A percentile compares a stretch with the other conserved stretches of the same genome.
Evolutionary conservation across 2,329 filamentous ascomycete genomes (phyloP).

Genomic region (Remersonia thermophila): DNA sequence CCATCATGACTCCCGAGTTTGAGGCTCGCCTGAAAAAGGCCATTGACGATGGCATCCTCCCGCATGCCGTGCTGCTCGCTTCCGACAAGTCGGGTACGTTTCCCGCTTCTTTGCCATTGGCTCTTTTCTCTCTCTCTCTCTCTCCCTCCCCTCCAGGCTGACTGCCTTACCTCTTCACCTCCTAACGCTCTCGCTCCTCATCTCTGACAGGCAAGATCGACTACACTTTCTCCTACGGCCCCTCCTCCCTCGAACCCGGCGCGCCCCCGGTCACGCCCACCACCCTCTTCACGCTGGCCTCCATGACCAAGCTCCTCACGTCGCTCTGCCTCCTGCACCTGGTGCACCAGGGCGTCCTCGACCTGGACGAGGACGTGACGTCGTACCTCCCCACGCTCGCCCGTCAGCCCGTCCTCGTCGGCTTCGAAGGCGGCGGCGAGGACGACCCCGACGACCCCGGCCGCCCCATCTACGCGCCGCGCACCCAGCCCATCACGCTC

Average conservation of each 20-base stretch:
- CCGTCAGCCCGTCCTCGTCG: conserved; percentile 29
- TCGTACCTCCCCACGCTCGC: conserved; percentile 31
- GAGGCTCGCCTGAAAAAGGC: conserved; percentile 20
- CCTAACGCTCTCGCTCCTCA: too few species aligned
- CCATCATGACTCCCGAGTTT: conserved; percentile 14
- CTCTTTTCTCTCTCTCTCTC: too few species aligned
- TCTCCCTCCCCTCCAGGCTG: neutral
- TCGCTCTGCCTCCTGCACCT: conserved; percentile 33
- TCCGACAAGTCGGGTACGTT: conserved; percentile 13
- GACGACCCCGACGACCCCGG: conserved; percentile 21
- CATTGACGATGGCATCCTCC: conserved; percentile 15
- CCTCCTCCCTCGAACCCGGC: conserved; percentile 10
- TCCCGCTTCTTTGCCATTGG: too few species aligned
- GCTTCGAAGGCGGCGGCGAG: conserved; percentile 22
- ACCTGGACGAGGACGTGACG: conserved; percentile 33
- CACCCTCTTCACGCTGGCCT: conserved; percentile 24
- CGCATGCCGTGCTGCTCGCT: conserved; percentile 13
- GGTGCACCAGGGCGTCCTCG: conserved; percentile 33
- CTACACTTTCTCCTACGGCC: conserved; percentile 16
- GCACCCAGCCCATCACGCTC: conserved; percentile 27
- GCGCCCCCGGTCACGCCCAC: conserved; percentile 10
- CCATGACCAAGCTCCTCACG: conserved; percentile 32
- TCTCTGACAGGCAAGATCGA: conserved; percentile 19
- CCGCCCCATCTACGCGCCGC: conserved; percentile 23
- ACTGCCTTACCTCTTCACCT: too few species aligned